Conservation (phyloP, 2,329 filamentous ascomycete genomes). For the Fusarium algeriense region DNA sequence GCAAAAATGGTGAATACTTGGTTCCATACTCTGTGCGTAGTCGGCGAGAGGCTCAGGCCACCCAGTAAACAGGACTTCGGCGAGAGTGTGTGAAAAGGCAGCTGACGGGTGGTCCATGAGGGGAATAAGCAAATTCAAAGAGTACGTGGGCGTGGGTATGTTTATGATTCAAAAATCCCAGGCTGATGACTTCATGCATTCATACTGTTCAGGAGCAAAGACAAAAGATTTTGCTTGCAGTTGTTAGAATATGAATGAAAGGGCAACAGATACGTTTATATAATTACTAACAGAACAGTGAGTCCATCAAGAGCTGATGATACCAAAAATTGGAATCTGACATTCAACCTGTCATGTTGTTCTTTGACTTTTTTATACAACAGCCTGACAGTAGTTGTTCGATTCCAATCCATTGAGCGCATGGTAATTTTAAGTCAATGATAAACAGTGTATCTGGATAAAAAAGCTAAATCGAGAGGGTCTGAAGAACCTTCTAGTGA, state of each 20-base stretch:
- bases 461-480: slow-evolving; percentile 20
- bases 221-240: not conserved
- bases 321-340: not conserved
- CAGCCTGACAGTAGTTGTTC: not conserved
- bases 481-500: slow-evolving; percentile 15
- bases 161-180: not conserved
- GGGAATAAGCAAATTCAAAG: not conserved
- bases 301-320: not conserved
- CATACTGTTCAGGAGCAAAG: not conserved
- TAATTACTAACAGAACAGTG: not conserved
- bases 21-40: not conserved
- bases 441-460: slow-evolving; percentile 32
- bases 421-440: slow-evolving; percentile 4
- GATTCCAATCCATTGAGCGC: not conserved
- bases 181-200: not conserved
- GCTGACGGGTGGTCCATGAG: not conserved
- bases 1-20: too few species aligned
- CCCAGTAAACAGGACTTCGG: not conserved
- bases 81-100: not conserved
- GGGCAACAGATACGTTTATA: not conserved
- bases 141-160: not conserved
- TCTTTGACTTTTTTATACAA: not conserved
- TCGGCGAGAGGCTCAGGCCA: not conserved
- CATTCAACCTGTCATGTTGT: not conserved
- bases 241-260: not conserved